Base-by-base conservation (phyloP, 495 filamentous ascomycete species). In the Clohesyomyces aquaticus region DNA sequence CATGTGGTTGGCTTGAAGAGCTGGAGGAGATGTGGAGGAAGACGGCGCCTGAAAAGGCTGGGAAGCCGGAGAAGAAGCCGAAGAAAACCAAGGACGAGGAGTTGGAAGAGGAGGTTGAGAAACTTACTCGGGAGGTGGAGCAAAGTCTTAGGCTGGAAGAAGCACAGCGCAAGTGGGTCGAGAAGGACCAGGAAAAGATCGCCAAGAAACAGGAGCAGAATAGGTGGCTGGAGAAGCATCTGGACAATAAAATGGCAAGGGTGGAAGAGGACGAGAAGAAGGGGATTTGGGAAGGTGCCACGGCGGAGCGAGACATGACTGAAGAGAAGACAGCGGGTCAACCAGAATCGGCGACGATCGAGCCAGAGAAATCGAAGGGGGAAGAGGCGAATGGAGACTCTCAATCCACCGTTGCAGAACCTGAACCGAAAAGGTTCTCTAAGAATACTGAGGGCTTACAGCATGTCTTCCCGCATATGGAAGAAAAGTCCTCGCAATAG, bases 1-100 rank as follows among this genome's bases (percentile, higher is more conserved):
- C 85, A 28, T 79, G 96, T 50, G 93, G 91, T 0, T 98, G 94
- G 93, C 76, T 85, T 16, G 85, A 91, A 45, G 93, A 98, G 69
- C 79, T 98, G 28, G 91, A 96, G 72, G 75, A 69, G 11, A 50
- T 90, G 19, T 91, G 87, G 88, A 72, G 80, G 50, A 72, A 77
- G 63, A 85, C 82, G 4, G 83, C 82, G 38, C 74, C 73, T 16
- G 67, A 74, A 50, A 59, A 71, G 45, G 35, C 63, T n/a, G n/a
- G n/a, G 46, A 27, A 23, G 23, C 55, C 65, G 49, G 27, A 65
- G 35, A 65, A 61, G 55, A 46, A 51, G 50, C 21, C 51, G 19
- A 51, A 57, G 59, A 73, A 66, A 54, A 67, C 42, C 23, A 78
- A 79, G 49, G 85, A 89, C 60, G 83, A 88, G 66, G 70, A 71